Evolutionary conservation across 2,329 filamentous ascomycete species (phyloP), one percentile per base, ranked within the genome.

Genomic region (Talaromyces verruculosus): DNA sequence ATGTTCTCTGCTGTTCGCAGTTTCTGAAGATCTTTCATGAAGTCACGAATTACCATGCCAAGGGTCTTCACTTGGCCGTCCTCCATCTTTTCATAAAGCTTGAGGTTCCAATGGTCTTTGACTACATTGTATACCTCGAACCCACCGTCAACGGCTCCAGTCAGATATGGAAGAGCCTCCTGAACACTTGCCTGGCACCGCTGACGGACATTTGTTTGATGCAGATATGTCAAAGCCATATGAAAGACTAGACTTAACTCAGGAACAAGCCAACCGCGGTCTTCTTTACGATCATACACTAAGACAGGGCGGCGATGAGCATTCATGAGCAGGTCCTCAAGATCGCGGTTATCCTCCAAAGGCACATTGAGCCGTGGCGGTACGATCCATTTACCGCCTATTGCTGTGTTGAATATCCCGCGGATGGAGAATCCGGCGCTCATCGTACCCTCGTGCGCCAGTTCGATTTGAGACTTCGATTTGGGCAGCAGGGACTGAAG

Each of bases 251-350:
- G 5, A 17, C 10, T 35, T 2, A 55, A n/a, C 4, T 55, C 51
- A 19, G 51, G 51, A 19, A 55, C 51, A 33, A 55, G 51, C 51
- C 51, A 55, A 19, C 51, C 51, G 51, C 51, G 30, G n/a, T 55
- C 51, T 33, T 35, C n/a, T 6, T 33, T 35, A 35, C 15, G 30
- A 55, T 55, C 51, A 8, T 55, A 55, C 5, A 55, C 30, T 30
- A 55, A 35, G 5, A 55, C 15, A 17, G 51, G 51, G 5, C 51
- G 51, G 15, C 30, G 51, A 55, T 5, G 10, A 22, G 51, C 17
- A 13, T 35, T 35, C 51, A 22, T 33, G 28, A 55, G 30, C 6
- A 33, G 17, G 8, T 55, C 51, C 8, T 55, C 51, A 55, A 55
- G 28, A 35, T 55, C 51, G 7, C 30, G 51, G n/a, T 11, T 19